phyloP scores from a whole-genome alignment of 345 rosid genomes.

The Microthlaspi erraticum region DNA sequence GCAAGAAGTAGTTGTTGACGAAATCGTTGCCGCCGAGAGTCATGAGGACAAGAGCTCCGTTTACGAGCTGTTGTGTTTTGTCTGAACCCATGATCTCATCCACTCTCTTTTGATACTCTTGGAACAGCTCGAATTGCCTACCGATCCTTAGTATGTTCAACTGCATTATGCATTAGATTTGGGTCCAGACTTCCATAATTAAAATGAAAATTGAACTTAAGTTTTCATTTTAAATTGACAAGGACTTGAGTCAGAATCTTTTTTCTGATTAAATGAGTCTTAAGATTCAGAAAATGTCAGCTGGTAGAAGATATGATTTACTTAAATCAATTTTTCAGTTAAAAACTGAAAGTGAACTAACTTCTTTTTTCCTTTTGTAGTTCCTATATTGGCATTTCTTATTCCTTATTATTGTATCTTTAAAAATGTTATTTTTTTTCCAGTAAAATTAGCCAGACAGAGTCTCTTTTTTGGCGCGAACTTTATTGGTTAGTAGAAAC shows the following conservation, averaged over 20 bases:
- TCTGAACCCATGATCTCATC: conserved; percentile 52
- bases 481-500: background rate
- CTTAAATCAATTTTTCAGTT: background rate
- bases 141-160: conserved; percentile 68
- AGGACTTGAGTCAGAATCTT: background rate
- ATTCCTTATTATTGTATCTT: background rate
- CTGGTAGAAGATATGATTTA: background rate
- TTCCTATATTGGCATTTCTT: background rate
- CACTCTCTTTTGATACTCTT: conserved; percentile 62
- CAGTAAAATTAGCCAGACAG: no score
- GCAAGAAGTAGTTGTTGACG: conserved; percentile 48
- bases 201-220: background rate
- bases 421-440: background rate
- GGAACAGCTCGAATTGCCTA: conserved; percentile 61
- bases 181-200: background rate
- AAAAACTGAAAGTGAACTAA: background rate
- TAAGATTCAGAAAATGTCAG: background rate
- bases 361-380: no score
- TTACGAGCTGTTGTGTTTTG: conserved; percentile 55
- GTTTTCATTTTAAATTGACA: background rate
- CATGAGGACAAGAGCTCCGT: conserved; percentile 46
- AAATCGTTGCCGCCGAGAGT: conserved; percentile 48
- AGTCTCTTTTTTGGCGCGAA: no score
- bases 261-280: background rate
- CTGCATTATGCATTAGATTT: conserved; percentile 44